Percentiles rank a stretch among this genome's conserved stretches.
These are phyloP conservation scores for Massarina eburnea DNA, from an alignment of 2,329 filamentous ascomycete species.

Conservation along the genomic window DNA sequence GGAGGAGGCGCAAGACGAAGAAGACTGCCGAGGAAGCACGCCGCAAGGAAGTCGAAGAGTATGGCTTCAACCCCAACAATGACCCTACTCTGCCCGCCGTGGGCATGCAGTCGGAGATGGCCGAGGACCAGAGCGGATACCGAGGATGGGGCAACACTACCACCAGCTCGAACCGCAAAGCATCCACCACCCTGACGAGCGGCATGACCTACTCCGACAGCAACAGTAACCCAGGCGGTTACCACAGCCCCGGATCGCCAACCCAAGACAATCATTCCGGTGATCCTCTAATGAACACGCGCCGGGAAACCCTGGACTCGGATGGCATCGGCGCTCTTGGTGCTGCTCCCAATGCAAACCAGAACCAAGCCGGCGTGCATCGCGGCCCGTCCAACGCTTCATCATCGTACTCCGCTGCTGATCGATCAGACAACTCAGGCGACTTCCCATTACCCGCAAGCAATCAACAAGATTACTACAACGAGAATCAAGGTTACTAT, in stretches of 20 bases:
- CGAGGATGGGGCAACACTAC: conserved; percentile 91
- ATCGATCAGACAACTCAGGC: conserved; percentile 66
- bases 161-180: conserved; percentile 70
- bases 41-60: conserved; percentile 95
- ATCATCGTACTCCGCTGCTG: conserved; percentile 85
- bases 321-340: conserved; percentile 85
- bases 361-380: conserved; percentile 64
- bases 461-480: conserved; percentile 55
- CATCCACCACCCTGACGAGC: conserved; percentile 85
- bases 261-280: conserved; percentile 66
- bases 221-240: conserved; percentile 57
- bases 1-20: conserved; percentile 83
- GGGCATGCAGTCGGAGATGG: conserved; percentile 66
- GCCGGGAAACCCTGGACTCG: conserved; percentile 61
- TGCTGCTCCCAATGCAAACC: conserved; percentile 62
- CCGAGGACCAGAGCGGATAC: conserved; percentile 76
- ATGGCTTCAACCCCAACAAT: conserved; percentile 96
- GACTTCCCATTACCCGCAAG: conserved; percentile 54
- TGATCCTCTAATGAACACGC: conserved; percentile 61
- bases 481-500: conserved; percentile 60
- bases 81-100: conserved; percentile 75
- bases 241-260: conserved; percentile 61
- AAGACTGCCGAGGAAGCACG: conserved; percentile 85
- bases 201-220: conserved; percentile 72
- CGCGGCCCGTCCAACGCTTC: conserved; percentile 94